Percentiles rank a stretch among this genome's conserved stretches.
These are phyloP conservation scores for Ustilago hordei DNA, from an alignment of 1,284 basidiomycete genomes.

Conservation along the genomic window DNA sequence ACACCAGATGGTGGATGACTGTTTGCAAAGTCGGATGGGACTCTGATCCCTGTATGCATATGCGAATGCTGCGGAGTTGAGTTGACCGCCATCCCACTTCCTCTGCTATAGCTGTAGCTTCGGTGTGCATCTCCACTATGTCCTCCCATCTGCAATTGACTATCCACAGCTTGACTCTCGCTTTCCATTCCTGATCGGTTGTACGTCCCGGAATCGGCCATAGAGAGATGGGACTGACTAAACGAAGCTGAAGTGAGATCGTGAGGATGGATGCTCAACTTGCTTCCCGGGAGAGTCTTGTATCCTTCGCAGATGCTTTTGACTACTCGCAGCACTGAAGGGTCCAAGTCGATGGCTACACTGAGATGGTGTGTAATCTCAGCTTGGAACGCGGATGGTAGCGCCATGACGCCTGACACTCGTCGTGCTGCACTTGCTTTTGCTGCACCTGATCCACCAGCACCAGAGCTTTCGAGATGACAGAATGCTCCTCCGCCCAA, in stretches of 20 bases:
- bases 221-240: conserved; percentile 18
- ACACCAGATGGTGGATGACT: conserved; percentile 17
- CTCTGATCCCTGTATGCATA: conserved; percentile 9
- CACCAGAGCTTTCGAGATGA: conserved; percentile 31
- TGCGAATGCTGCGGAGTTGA: conserved; percentile 10
- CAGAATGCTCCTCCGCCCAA: conserved; percentile 62
- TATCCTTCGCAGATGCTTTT: conserved; percentile 57
- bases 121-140: conserved; percentile 13
- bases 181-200: conserved; percentile 8
- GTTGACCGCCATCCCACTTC: conserved; percentile 12
- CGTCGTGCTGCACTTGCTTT: conserved; percentile 19
- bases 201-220: conserved; percentile 4
- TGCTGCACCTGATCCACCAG: neutral
- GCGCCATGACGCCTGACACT: conserved; percentile 26
- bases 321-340: conserved; percentile 38
- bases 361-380: conserved; percentile 63
- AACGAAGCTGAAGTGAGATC: conserved; percentile 18
- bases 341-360: conserved; percentile 61
- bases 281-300: conserved; percentile 36
- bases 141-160: neutral
- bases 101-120: conserved; percentile 9
- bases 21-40: conserved; percentile 27
- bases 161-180: neutral
- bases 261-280: conserved; percentile 23
- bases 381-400: conserved; percentile 39